These are phyloP conservation scores for Hydnomerulius pinastri DNA, from an alignment of 768 basidiomycete genomes.

Conservation along the genomic window DNA sequence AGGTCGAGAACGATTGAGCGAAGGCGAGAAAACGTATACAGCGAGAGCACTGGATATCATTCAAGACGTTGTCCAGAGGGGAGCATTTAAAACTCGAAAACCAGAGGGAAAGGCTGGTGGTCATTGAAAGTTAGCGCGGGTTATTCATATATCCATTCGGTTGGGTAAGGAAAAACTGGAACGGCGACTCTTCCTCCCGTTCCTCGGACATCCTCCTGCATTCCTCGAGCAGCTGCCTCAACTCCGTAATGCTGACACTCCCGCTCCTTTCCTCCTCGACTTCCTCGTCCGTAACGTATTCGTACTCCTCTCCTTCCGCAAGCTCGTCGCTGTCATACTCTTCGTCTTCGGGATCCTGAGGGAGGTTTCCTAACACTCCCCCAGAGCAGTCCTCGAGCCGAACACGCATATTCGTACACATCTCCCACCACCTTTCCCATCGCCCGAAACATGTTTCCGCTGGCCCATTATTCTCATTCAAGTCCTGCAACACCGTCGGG, in stretches of 20 bases:
- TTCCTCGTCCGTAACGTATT: constrained; percentile 34
- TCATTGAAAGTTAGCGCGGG: constrained; percentile 15
- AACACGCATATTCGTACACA: constrained; percentile 49
- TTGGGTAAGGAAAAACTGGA: constrained; percentile 16
- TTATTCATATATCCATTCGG: constrained; percentile 5
- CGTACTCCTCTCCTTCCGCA: constrained; percentile 35
- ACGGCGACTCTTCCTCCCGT: constrained; percentile 28
- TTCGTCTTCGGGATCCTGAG: constrained; percentile 32
- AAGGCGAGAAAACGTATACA: constrained; percentile 9
- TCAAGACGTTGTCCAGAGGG: constrained; percentile 55
- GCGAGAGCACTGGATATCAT: constrained; percentile 56
- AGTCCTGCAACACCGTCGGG: constrained; percentile 51
- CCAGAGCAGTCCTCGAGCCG: constrained; percentile 80
- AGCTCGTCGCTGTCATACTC: constrained; percentile 35
- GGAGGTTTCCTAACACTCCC: constrained; percentile 50
- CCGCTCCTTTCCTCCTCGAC: constrained; percentile 29
- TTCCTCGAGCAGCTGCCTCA: constrained; percentile 58
- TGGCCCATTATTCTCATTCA: constrained; percentile 59
- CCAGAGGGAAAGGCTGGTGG: constrained; percentile 65
- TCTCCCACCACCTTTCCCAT: constrained; percentile 73
- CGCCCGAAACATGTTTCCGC: constrained; percentile 42
- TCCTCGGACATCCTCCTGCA: constrained; percentile 48
- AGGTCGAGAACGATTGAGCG: constrained; percentile 30
- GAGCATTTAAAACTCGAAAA: constrained; percentile 68
- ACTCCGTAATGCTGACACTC: constrained; percentile 38